These are phyloP conservation scores for Themeda triandra DNA, from an alignment of 176 grass and related monocot species.

Conservation along the genomic window DNA sequence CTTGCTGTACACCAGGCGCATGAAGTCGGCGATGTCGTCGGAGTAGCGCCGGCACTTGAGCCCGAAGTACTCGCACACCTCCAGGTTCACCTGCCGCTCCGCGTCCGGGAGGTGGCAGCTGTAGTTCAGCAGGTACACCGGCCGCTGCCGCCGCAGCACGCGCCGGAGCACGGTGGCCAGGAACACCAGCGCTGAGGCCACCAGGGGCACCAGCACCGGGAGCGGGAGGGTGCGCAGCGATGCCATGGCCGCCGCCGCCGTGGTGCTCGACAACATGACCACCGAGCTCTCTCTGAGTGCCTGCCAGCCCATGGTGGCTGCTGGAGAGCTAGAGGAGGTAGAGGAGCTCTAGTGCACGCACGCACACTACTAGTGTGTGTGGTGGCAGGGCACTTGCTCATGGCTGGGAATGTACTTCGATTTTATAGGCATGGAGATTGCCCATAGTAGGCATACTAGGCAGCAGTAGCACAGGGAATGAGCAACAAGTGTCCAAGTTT, in stretches of 20 bases:
- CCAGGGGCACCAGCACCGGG: slow-evolving; percentile 17
- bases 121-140: slow-evolving; percentile 64
- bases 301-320: no score
- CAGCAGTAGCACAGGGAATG: neutral
- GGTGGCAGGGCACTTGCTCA: neutral
- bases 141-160: slow-evolving; percentile 31
- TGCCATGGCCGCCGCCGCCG: neutral
- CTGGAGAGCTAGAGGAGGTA: neutral
- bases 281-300: no score
- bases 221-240: slow-evolving; percentile 24
- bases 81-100: slow-evolving; percentile 52
- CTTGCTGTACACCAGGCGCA: slow-evolving; percentile 74
- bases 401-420: neutral
- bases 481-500: no score
- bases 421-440: neutral
- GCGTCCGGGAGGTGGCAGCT: slow-evolving; percentile 66
- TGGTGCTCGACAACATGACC: neutral
- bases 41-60: slow-evolving; percentile 35
- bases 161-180: slow-evolving; percentile 14
- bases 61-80: slow-evolving; percentile 83
- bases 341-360: neutral
- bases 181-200: slow-evolving; percentile 15
- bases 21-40: slow-evolving; percentile 54
- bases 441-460: no score
- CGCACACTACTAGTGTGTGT: neutral